phyloP scores from a whole-genome alignment of 192 early-diverging fungal species.

The Rhizoclosmatium sp. region DNA sequence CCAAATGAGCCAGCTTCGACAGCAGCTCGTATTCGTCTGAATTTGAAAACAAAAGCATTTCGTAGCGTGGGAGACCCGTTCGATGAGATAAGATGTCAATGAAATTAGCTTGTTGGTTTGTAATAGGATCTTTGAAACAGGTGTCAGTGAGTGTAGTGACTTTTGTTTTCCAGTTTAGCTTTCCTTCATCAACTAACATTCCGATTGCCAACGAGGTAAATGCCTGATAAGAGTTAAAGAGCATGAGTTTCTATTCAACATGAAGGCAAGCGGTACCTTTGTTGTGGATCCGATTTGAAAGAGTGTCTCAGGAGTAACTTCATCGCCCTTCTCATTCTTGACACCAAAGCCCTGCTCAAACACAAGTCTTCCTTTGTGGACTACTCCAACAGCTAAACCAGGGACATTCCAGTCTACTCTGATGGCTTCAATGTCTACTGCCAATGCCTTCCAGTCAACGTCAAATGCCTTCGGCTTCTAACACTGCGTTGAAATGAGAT shows the following conservation, averaged over 20 bases:
- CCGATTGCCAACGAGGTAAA: constrained; percentile 28
- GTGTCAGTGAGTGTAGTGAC: neutral
- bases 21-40: neutral
- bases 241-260: neutral
- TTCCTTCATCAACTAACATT: constrained; percentile 18
- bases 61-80: constrained; percentile 26
- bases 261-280: neutral
- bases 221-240: constrained; percentile 8
- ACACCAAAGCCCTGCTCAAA: constrained; percentile 10
- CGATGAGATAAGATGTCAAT: constrained; percentile 37
- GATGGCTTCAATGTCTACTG: neutral
- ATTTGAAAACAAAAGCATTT: neutral
- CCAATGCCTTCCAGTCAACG: constrained; percentile 7
- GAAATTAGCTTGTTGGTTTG: constrained; percentile 6
- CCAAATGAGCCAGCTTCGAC: neutral
- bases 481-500: too few species aligned
- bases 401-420: constrained; percentile 28
- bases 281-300: constrained; percentile 40
- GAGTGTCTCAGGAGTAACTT: constrained; percentile 25
- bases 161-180: constrained; percentile 9
- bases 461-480: neutral
- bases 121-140: constrained; percentile 14
- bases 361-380: constrained; percentile 16
- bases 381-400: constrained; percentile 33
- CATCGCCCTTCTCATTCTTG: constrained; percentile 18